Conservation (phyloP, 2,329 filamentous ascomycete genomes). For the Aspergillus sp. region DNA sequence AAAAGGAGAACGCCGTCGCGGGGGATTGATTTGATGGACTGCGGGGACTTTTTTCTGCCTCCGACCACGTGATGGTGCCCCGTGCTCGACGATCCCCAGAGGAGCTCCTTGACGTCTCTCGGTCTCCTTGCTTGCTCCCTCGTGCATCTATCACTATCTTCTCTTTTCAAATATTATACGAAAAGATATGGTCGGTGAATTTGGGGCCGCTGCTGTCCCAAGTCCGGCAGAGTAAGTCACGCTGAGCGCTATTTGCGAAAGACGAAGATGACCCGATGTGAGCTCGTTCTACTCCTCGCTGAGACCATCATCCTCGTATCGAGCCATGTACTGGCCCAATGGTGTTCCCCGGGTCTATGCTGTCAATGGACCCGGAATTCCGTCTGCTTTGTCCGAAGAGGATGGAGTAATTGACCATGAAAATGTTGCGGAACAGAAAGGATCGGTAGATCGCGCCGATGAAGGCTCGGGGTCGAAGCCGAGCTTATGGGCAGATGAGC, state of each 20-base stretch:
- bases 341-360: conserved; percentile 43
- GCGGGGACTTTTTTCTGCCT: conserved; percentile 4
- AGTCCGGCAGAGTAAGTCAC: conserved; percentile 14
- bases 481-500: conserved; percentile 48
- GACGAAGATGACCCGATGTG: conserved; percentile 33
- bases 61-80: not conserved
- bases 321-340: conserved; percentile 45
- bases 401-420: conserved; percentile 12
- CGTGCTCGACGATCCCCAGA: conserved; percentile 1
- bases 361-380: conserved; percentile 37
- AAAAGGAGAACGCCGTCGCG: conserved; percentile 7
- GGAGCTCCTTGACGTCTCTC: not conserved
- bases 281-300: conserved; percentile 19
- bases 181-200: conserved; percentile 14
- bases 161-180: not conserved
- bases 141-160: conserved; percentile 1
- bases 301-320: conserved; percentile 19
- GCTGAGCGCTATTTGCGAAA: conserved; percentile 1
- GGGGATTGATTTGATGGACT: conserved; percentile 2
- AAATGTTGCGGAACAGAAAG: conserved; percentile 12
- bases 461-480: conserved; percentile 20
- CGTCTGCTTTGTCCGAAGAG: conserved; percentile 20
- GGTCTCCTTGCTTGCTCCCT: conserved; percentile 1
- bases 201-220: conserved; percentile 13
- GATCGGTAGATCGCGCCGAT: conserved; percentile 19